Base-by-base conservation (phyloP, 2,329 filamentous ascomycete genomes). In the Mycosphaerella sp. region DNA sequence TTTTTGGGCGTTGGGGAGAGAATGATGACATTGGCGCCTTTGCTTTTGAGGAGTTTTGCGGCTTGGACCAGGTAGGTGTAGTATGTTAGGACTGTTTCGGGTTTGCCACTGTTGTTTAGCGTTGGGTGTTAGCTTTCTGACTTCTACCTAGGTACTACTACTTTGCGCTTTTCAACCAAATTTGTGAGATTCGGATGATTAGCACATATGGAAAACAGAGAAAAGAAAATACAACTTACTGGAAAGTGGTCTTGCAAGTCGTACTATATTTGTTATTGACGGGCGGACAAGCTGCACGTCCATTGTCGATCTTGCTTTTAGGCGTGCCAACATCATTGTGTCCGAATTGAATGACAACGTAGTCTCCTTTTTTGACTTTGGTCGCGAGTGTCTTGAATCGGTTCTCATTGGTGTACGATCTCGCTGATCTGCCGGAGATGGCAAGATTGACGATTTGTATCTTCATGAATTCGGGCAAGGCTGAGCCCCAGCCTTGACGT, bases 271-370 rank as follows among this genome's bases (percentile, higher is more conserved):
- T 65, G 11, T 79, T 80, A 0, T 74, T 70, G 2, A 81, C 81
- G 2, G 71, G 66, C 14, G 38, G 43, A 54, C 84, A 87, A 60
- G 80, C 82, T 1, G 78, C 79, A 11, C 83, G 77, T 0, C 79
- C 79, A 61, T 86, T 85, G 67, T 87, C 84, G 10, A 69, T 76
- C 2, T 66, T 70, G 1, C 82, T 71, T 0, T 77, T 77, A 36
- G 12, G 34, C 9, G 3, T 36, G 1, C 83, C 82, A 21, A 83
- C 84, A 60, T 87, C 85, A 62, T 88, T 88, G 73, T 87, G 84
- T 0, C 85, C 84, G 62, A 87, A 86, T 62, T 87, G 84, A 50
- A 87, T 85, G 50, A 87, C 74, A 1, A 86, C 83, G 68, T 80
- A 83, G 68, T 87, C 84, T 32, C 81, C 82, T 1, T 73, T 53